Percentiles rank a stretch among this genome's conserved stretches.
phyloP scores from a whole-genome alignment of 768 basidiomycete species.

The Naematelia encephala region DNA sequence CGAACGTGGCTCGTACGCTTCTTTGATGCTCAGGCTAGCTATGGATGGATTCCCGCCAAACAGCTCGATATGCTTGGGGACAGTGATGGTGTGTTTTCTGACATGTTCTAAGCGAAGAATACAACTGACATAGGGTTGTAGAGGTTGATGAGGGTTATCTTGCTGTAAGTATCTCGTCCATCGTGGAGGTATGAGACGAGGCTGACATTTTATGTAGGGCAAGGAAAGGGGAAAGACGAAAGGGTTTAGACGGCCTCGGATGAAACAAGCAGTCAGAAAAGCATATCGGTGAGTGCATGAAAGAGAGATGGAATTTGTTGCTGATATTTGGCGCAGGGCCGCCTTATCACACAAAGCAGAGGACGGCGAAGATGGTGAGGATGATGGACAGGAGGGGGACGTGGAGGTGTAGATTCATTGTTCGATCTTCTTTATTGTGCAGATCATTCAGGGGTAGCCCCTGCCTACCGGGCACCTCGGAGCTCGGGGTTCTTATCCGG shows the following conservation, averaged over 20 bases:
- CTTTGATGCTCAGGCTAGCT: constrained; percentile 63
- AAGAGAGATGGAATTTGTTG: background rate
- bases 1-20: constrained; percentile 70
- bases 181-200: background rate
- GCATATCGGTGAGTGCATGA: constrained; percentile 59
- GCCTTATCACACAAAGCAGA: background rate
- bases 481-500: too few species aligned
- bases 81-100: constrained; percentile 58
- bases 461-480: too few species aligned
- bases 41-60: constrained; percentile 64
- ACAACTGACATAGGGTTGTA: constrained; percentile 40
- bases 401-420: background rate
- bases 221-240: constrained; percentile 54
- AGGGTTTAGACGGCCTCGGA: constrained; percentile 59
- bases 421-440: too few species aligned
- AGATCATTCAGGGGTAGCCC: too few species aligned
- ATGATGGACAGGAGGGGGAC: background rate
- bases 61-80: constrained; percentile 68
- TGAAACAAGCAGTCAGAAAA: constrained; percentile 60
- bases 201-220: constrained; percentile 22
- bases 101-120: background rate
- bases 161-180: constrained; percentile 44
- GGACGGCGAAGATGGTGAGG: constrained; percentile 4
- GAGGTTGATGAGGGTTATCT: constrained; percentile 67
- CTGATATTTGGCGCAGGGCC: too few species aligned